Evolutionary conservation across 2,329 filamentous ascomycete genomes (phyloP), one percentile per base, ranked within the genome.

Genomic region (Aspergillus ochraceus): DNA sequence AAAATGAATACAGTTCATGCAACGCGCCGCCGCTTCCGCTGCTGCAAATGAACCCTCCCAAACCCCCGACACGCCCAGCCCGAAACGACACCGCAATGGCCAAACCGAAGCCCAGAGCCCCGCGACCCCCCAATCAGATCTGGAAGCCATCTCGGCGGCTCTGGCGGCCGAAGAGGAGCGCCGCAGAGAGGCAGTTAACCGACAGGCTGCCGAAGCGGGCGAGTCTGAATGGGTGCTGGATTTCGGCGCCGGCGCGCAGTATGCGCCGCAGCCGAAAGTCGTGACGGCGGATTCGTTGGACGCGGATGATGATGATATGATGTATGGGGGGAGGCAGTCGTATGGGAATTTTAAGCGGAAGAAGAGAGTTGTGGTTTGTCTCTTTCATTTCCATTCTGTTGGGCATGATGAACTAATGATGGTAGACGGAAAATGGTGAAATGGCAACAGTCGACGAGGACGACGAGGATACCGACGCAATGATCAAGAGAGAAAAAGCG

Each of bases 1-100:
- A 52, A 12, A 11, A 14, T 10, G 26, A 22, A 54, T 36, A 2
- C 68, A 87, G 81, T 97, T 97, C 74, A 97, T 97, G 93, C 93
- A 96, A 81, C 86, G 93, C 70, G 90, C 90, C 63, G 89, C 88
- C 53, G 87, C 88, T 53, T 85, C 88, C 24, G 80, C 78, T 5
- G 72, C 77, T 62, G 36, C 77, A 70, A 60, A 71, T 76, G 54
- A 74, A 62, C 73, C 79, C 19, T 79, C 80, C 3, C 81, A 60
- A 68, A 68, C 60, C 78, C 53, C 64, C 76, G 82, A 86, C 59
- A 60, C 67, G 1, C 72, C 71, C 1, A 70, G 68, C 2, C 67
- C 76, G 1, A 79, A 79, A 58, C 75, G 77, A 29, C 70, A 68
- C 12, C 72, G 75, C 60, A 72, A 8, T 77, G 74, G 0, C 67